These are phyloP conservation scores for Geotrichum citri-aurantii DNA, from an alignment of 1,139 yeast genomes.

Conservation along the genomic window DNA sequence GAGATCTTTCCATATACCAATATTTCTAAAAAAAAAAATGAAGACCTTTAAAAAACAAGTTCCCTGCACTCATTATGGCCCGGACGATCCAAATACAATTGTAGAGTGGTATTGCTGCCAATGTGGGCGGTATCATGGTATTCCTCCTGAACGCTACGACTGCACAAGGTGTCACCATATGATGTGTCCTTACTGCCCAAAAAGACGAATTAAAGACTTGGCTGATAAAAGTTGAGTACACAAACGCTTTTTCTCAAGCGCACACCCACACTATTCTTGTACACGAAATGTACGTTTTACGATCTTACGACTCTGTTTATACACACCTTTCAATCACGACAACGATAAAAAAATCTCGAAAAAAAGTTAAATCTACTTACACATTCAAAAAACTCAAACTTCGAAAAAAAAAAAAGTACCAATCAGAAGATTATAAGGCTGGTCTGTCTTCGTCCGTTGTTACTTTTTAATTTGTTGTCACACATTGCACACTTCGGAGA, in stretches of 20 bases:
- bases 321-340: not conserved
- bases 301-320: not conserved
- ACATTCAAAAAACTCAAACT: not conserved
- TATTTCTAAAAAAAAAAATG: not conserved
- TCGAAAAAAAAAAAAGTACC: not conserved
- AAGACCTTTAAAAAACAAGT: not conserved
- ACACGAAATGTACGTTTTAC: not conserved
- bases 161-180: constrained; percentile 35
- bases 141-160: constrained; percentile 33
- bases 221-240: not conserved
- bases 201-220: constrained; percentile 11
- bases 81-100: constrained; percentile 33
- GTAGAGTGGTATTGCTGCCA: constrained; percentile 39
- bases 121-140: constrained; percentile 35
- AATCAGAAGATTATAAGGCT: not conserved
- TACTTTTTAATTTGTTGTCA: not conserved
- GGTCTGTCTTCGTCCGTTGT: not conserved
- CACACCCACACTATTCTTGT: not conserved
- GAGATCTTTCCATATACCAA: not conserved
- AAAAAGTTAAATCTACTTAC: no score
- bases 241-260: not conserved
- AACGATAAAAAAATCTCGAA: not conserved
- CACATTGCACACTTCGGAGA: not conserved
- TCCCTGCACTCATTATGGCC: constrained; percentile 18
- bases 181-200: constrained; percentile 34